A percentile compares a stretch with the other conserved stretches of the same genome.
Evolutionary conservation across 2,329 filamentous ascomycete genomes (phyloP).

Genomic region (Westerdykella ornata): DNA sequence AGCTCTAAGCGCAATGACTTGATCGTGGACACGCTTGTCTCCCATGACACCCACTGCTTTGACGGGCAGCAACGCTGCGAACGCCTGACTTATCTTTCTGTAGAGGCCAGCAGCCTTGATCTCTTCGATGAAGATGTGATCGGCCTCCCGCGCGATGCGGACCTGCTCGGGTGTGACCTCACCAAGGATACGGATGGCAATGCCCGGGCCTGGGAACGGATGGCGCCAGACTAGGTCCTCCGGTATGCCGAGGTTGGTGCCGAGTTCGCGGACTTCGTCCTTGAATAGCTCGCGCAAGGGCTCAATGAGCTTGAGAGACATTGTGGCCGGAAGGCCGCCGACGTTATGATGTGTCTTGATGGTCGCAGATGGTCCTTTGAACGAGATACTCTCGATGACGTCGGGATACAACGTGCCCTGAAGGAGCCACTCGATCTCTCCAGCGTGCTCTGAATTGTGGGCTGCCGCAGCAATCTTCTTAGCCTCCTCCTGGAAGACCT

Average conservation of each 20-base stretch:
- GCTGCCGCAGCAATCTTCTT: conserved; percentile 66
- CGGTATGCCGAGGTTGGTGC: conserved; percentile 62
- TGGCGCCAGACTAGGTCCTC: conserved; percentile 73
- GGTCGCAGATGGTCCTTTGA: conserved; percentile 63
- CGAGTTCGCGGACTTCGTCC: conserved; percentile 68
- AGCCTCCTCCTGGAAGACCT: conserved; percentile 76
- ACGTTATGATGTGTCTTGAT: conserved; percentile 73
- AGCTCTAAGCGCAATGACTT: conserved; percentile 56
- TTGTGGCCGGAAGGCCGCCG: conserved; percentile 58
- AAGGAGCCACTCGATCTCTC: conserved; percentile 76
- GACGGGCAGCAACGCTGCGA: conserved; percentile 59
- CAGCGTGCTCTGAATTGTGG: conserved; percentile 58
- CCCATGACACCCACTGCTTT: conserved; percentile 63
- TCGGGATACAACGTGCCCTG: conserved; percentile 81
- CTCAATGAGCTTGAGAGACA: conserved; percentile 67
- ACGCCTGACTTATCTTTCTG: conserved; percentile 63
- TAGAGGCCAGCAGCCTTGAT: conserved; percentile 69
- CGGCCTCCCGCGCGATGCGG: conserved; percentile 69
- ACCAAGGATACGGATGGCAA: conserved; percentile 74
- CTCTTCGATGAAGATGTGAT: conserved; percentile 70
- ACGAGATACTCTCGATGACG: conserved; percentile 64
- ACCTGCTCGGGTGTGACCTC: conserved; percentile 77
- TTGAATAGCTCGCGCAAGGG: conserved; percentile 77
- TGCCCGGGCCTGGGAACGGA: conserved; percentile 68
- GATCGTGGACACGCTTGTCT: conserved; percentile 60